Evolutionary conservation across 139 green algal species (phyloP), one percentile per base, ranked within the genome.

Genomic region (Axilococcus clingmanii): DNA sequence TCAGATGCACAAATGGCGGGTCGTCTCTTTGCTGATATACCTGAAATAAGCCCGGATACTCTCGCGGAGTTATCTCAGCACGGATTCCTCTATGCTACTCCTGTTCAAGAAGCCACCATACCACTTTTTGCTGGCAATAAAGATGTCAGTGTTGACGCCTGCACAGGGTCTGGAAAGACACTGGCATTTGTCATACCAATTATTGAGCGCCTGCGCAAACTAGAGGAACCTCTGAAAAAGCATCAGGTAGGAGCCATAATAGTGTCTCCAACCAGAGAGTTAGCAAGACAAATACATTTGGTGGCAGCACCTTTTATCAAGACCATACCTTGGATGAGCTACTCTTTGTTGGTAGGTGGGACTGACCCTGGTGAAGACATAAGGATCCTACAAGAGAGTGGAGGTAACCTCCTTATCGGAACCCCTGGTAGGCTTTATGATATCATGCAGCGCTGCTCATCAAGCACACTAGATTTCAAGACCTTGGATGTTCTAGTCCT

Each of bases 121-220:
- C 89, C 89, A 0, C 48, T 99, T 35, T 87, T 99, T 7, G 68
- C 59, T 25, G 76, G 74, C 9, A 81, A 99, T 75, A 95, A 95
- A 57, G 92, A 99, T 59, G 92, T 99, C 2, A 75, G 79, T 6
- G 92, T 98, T 14, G 90, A 98, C 23, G 92, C 92, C 0, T 84
- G 71, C 64, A 99, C 92, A 1, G 92, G 92, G n/a, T 91, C 74
- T 11, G 92, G 92, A 9, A 99, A 99, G 65, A 99, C 92, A 0
- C 72, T 99, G 7, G 90, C 92, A 1, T 99, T 98, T 48, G 61
- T 99, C 3, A 45, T 99, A 17, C 92, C 92, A 4, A 59, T 95
- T 0, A 60, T 94, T 7, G 91, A 99, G 52, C 87, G 84, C 19
- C 57, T 99, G 23, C 31, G 75, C 6, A 60, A 52, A 1, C 42